Base-by-base conservation (phyloP, 2,329 filamentous ascomycete genomes). In the Pseudogymnoascus sp. region DNA sequence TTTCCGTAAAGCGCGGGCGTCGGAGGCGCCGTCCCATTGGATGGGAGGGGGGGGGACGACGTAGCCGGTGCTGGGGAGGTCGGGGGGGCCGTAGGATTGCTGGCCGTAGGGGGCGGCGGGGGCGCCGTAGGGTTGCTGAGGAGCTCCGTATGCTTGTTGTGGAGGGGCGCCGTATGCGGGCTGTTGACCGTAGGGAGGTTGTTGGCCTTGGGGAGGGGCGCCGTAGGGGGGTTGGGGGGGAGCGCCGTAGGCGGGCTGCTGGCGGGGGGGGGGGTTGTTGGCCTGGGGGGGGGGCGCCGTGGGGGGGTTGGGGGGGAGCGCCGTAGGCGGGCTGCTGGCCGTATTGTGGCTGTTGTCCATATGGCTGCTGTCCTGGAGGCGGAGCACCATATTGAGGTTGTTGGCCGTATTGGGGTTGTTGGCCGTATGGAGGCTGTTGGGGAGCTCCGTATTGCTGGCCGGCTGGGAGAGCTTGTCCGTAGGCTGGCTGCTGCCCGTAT, bases 61-160 rank as follows among this genome's bases (percentile, higher is more conserved):
- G 71, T 96, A 97, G 37, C 93, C 93, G 0, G 83, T 77, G 0
- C 90, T 90, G 0, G 90, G 85, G 10, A 84, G 82, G 0, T 87
- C 85, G 10, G 88, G 85, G 45, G 83, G 79, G 4, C 68, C 63
- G 64, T 66, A 77, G 72, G 68, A 74, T 3, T 14, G 41, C 2
- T 45, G 41, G 68, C 71, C 76, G 28, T 76, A 78, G 3, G 78
- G 79, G 39, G 76, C 77, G 16, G 69, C 72, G 23, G 71, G 71
- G 25, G 70, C 69, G 19, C 70, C 71, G 62, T 74, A 73, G 62
- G 66, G 37, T 75, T 72, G 73, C 64, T 74, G 76, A 2, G 77
- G 75, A 19, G 75, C 74, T 41, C 75, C 75, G 64, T 78, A 77
- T 6, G 69, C 70, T 54, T 73, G 74, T 14, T 71, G 73, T 23